Conservation (phyloP, 1,284 basidiomycete genomes). For the Pulveroboletus sp. region DNA sequence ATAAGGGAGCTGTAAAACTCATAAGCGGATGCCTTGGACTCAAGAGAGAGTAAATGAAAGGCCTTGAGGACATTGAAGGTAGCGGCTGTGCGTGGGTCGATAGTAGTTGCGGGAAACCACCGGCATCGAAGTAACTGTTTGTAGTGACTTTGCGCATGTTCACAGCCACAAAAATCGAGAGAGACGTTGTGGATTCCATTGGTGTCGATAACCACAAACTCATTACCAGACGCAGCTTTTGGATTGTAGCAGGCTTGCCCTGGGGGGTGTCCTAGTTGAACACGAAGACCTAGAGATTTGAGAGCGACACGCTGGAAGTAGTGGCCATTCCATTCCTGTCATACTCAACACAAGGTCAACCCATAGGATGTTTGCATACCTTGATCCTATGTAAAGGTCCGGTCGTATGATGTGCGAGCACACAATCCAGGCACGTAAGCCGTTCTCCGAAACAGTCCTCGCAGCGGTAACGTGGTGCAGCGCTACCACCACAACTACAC, state of each 20-base stretch:
- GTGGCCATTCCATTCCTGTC: conserved; percentile 2
- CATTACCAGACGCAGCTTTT: too few species aligned
- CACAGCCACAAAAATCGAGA: too few species aligned
- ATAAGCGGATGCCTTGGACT: too few species aligned
- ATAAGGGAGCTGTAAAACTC: too few species aligned
- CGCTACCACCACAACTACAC: not conserved
- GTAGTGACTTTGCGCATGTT: too few species aligned
- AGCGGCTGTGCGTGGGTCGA: too few species aligned
- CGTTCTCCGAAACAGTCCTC: not conserved
- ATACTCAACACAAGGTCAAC: not conserved
- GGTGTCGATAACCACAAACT: too few species aligned
- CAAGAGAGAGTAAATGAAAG: too few species aligned
- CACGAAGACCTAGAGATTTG: not conserved
- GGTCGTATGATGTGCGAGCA: not conserved
- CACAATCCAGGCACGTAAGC: not conserved
- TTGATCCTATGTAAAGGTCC: conserved; percentile 3
- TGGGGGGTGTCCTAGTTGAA: conserved; percentile 7
- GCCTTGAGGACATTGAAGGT: too few species aligned
- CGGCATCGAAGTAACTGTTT: too few species aligned
- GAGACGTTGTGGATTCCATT: too few species aligned
- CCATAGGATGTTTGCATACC: not conserved
- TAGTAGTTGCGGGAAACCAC: too few species aligned
- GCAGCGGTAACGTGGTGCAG: not conserved
- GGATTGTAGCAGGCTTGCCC: not conserved
- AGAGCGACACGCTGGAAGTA: not conserved